Evolutionary conservation across 345 rosid genomes (phyloP), one percentile per base, ranked within the genome.

Genomic region (Lepidium africanum): DNA sequence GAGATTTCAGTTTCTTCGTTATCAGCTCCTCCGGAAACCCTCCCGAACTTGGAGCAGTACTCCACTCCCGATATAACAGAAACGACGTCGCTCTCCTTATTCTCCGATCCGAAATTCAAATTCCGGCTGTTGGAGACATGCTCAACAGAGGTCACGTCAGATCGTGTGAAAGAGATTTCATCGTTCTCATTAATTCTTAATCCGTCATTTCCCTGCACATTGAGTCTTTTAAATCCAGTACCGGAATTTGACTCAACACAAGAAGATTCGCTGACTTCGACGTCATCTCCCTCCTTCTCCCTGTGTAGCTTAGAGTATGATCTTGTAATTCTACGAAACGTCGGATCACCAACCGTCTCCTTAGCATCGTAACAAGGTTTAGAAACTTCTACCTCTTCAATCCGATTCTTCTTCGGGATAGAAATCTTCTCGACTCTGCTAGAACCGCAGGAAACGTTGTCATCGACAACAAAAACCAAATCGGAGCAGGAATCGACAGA

Each of bases 191-290:
- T 73, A 21, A 43, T 58, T 41, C 65, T 56, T 4, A 42, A 16
- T 76, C 73, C 63, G 16, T 6, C 55, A 15, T 25, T 54, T 13
- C 70, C 64, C 65, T 59, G 66, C 56, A 64, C 65, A 70, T 48
- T 58, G n/a, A 25, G 55, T 25, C 69, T 65, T 32, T 63, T 51
- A 3, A 62, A 58, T 58, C 50, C 78, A 74, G 53, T 71, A 25
- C 62, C 76, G 50, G 74, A 81, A 74, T 72, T 70, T 10, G 87
- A 76, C 16, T 77, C 75, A 36, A 80, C 87, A 55, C 80, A 82
- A n/a, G 87, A 87, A 35, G 83, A 77, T 39, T 86, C 86, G 60
- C 90, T 85, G 50, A 76, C 81, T 56, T 85, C 87, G 50, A 70
- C 71, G 49, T 72, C 85, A 15, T 69, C 58, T 48, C 10, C 70